A percentile compares a stretch with the other conserved stretches of the same genome.
These are phyloP conservation scores for Tolypocladium endophyticum DNA, from an alignment of 2,329 filamentous ascomycete genomes.

Conservation along the genomic window DNA sequence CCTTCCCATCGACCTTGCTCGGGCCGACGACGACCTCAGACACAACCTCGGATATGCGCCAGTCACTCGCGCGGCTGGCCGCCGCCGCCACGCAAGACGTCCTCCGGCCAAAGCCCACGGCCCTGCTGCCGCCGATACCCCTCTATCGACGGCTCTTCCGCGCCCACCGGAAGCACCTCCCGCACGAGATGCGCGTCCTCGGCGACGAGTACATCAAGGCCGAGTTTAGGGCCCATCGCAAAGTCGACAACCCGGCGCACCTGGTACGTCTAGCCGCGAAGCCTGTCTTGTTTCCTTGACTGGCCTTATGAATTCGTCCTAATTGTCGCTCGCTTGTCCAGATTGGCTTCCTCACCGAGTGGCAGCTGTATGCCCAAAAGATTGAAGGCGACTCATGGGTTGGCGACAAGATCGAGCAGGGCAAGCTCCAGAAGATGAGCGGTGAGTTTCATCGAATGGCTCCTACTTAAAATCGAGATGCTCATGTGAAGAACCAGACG, in stretches of 20 bases:
- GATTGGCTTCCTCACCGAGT: constrained; percentile 94
- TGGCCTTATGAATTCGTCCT: background rate
- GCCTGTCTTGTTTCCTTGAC: background rate
- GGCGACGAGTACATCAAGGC: constrained; percentile 90
- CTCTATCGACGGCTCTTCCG: constrained; percentile 83
- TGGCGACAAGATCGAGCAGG: constrained; percentile 72
- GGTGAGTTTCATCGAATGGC: constrained; percentile 41
- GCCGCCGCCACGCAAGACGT: constrained; percentile 23
- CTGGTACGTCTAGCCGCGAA: constrained; percentile 49
- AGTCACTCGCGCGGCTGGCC: constrained; percentile 16
- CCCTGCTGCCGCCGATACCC: constrained; percentile 76
- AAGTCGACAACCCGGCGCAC: constrained; percentile 83
- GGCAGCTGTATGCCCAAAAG: constrained; percentile 90
- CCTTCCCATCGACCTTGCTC: background rate
- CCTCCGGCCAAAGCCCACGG: constrained; percentile 36
- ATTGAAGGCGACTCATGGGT: constrained; percentile 81
- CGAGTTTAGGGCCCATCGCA: constrained; percentile 77
- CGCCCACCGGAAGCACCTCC: constrained; percentile 71
- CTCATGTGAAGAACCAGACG: constrained; percentile 43
- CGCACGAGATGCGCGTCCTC: constrained; percentile 63
- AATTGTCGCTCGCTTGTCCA: constrained; percentile 23
- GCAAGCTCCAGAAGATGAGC: constrained; percentile 87
- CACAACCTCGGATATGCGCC: background rate
- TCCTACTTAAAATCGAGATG: background rate
- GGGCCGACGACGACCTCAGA: background rate